These are phyloP conservation scores for Fibroporia radiculosa DNA, from an alignment of 768 basidiomycete genomes.

Conservation along the genomic window DNA sequence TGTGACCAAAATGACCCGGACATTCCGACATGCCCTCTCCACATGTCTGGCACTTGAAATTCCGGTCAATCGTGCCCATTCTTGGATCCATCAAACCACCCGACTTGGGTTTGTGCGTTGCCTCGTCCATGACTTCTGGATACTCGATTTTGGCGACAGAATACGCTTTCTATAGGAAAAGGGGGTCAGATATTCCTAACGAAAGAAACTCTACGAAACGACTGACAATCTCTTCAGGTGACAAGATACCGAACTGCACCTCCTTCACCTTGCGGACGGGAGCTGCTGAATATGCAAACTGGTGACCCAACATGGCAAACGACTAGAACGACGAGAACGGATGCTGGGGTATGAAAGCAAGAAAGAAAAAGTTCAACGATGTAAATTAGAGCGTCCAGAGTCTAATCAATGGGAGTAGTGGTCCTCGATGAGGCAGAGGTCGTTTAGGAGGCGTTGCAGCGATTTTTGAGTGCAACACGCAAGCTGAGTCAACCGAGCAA, in stretches of 20 bases:
- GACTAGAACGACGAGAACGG: conserved; percentile 12
- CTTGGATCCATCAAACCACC: conserved; percentile 97
- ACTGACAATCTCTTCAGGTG: conserved; percentile 96
- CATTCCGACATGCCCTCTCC: conserved; percentile 99
- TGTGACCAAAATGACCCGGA: conserved; percentile 98
- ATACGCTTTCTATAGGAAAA: conserved; percentile 78
- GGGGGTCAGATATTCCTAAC: conserved; percentile 6
- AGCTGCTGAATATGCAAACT: conserved; percentile 88
- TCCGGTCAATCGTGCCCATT: conserved; percentile 96
- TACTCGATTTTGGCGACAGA: conserved; percentile 98
- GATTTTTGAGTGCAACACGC: conserved; percentile 15
- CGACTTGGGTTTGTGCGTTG: conserved; percentile 80
- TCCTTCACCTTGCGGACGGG: conserved; percentile 94
- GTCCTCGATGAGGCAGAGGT: background rate
- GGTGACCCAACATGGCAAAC: conserved; percentile 69
- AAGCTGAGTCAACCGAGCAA: conserved; percentile 14
- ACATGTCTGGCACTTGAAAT: conserved; percentile 99
- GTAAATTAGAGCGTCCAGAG: background rate
- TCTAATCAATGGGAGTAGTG: background rate
- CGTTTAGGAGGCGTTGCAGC: conserved; percentile 11
- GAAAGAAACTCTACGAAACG: background rate
- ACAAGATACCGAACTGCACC: conserved; percentile 97
- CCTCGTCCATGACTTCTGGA: conserved; percentile 97
- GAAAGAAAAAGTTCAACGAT: conserved; percentile 5
- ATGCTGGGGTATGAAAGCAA: conserved; percentile 7